These are phyloP conservation scores for Nicotiana tomentosiformis DNA, from an alignment of 257 asterid species.

Conservation along the genomic window DNA sequence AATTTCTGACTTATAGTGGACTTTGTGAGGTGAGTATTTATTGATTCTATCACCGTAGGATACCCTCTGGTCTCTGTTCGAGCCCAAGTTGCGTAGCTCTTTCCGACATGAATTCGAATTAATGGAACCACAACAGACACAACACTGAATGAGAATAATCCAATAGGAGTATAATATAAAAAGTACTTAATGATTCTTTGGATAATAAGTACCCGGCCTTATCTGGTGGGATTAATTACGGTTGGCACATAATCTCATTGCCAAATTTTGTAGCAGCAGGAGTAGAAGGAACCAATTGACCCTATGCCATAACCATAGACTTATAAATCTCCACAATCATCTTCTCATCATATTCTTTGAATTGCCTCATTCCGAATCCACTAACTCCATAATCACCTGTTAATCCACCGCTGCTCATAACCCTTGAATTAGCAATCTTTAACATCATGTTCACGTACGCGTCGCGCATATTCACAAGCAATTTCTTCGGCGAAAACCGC, in stretches of 20 bases:
- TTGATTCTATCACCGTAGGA: neutral
- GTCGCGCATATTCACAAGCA: slow-evolving; percentile 43
- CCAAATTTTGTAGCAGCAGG: neutral
- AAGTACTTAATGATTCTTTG: too few species aligned
- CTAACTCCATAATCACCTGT: neutral
- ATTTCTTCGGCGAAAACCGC: slow-evolving; percentile 57
- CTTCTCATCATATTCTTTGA: slow-evolving; percentile 56
- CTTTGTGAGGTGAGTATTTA: neutral
- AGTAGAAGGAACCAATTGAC: neutral
- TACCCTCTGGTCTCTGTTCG: too few species aligned
- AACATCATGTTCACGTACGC: slow-evolving; percentile 58
- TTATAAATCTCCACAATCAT: slow-evolving; percentile 58
- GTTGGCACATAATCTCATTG: neutral
- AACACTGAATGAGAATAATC: too few species aligned
- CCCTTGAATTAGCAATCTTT: slow-evolving; percentile 36
- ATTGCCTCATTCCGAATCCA: slow-evolving; percentile 17
- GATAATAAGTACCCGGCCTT: too few species aligned
- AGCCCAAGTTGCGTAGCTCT: too few species aligned
- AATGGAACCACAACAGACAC: too few species aligned
- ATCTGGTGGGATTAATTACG: neutral
- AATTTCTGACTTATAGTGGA: neutral
- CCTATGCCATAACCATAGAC: slow-evolving; percentile 41
- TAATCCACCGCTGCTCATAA: slow-evolving; percentile 20
- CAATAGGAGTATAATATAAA: too few species aligned
- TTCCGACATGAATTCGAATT: too few species aligned